Conservation (phyloP, 768 basidiomycete genomes). For the Xerocomus spinulosus region DNA sequence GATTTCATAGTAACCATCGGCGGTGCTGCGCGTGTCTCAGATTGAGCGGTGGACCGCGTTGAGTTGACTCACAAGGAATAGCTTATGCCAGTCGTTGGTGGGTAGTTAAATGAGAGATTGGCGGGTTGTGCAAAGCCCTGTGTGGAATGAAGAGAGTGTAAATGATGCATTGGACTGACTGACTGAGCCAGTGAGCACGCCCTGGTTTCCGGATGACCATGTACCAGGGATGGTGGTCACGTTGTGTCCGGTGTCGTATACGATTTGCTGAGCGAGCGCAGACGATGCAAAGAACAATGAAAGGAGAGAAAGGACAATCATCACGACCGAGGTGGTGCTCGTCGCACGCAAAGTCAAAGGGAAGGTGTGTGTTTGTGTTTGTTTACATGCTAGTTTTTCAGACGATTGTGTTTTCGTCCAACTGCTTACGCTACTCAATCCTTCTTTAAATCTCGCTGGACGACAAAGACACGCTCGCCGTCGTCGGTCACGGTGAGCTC, state of each 20-base stretch:
- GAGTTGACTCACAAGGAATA: conserved; percentile 72
- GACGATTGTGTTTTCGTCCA: conserved; percentile 7
- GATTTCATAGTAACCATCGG: conserved; percentile 79
- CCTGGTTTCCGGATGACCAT: conserved; percentile 77
- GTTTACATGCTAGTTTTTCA: conserved; percentile 22
- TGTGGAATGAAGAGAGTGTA: not conserved
- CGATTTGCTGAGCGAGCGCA: conserved; percentile 36
- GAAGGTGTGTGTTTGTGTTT: conserved; percentile 25
- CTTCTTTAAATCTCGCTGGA: conserved; percentile 78
- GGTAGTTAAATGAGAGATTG: conserved; percentile 80
- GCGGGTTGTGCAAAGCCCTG: conserved; percentile 84
- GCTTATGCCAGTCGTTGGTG: conserved; percentile 78
- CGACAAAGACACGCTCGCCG: conserved; percentile 71
- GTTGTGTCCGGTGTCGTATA: conserved; percentile 52
- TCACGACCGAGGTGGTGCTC: no score
- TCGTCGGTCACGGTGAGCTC: conserved; percentile 60
- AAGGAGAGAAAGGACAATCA: conserved; percentile 26
- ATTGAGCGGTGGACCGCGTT: not conserved
- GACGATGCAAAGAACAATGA: conserved; percentile 23
- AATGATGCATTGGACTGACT: conserved; percentile 33
- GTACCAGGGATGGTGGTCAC: conserved; percentile 70
- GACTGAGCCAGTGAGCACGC: conserved; percentile 79
- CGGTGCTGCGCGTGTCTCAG: conserved; percentile 43
- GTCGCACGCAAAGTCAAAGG: no score
- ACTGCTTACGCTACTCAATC: conserved; percentile 41